Evolutionary conservation across 352 stramenopile species (phyloP).

Genomic region (Pythium folliculosum): DNA sequence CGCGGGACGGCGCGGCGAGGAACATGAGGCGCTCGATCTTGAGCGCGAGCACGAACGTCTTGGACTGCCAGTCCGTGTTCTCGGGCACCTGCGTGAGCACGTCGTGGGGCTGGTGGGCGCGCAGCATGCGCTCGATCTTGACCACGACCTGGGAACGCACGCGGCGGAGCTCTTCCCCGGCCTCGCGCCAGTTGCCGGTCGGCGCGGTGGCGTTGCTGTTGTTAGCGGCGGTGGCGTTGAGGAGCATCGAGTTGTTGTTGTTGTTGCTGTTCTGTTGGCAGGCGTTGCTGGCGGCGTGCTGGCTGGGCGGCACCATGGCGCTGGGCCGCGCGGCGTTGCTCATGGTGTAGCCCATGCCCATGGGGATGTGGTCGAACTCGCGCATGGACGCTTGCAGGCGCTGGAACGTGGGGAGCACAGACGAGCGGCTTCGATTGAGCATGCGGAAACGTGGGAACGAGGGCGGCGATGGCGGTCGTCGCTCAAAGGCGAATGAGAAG

Average conservation of each 20-base stretch:
- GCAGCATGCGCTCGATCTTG: slow-evolving; percentile 59
- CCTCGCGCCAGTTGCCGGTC: slow-evolving; percentile 39
- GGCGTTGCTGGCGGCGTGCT: slow-evolving; percentile 3
- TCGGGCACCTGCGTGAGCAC: slow-evolving; percentile 61
- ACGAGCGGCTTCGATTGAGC: slow-evolving; percentile 43
- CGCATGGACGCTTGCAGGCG: slow-evolving; percentile 51
- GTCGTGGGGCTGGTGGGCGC: slow-evolving; percentile 53
- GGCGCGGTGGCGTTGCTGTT: slow-evolving; percentile 10
- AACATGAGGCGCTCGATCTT: slow-evolving; percentile 75
- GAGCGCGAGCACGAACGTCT: slow-evolving; percentile 56
- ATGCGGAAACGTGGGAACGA: slow-evolving; percentile 29
- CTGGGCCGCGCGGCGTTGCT: slow-evolving; percentile 9
- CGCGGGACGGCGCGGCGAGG: slow-evolving; percentile 46
- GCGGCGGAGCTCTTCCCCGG: slow-evolving; percentile 45
- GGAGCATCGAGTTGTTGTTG: slow-evolving; percentile 7
- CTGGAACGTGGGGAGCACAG: slow-evolving; percentile 47
- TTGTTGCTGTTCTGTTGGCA: slow-evolving; percentile 16
- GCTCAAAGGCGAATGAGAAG: neutral
- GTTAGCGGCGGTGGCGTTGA: neutral
- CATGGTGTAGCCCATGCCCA: slow-evolving; percentile 17
- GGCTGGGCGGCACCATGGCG: slow-evolving; percentile 14
- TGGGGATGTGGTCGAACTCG: slow-evolving; percentile 39
- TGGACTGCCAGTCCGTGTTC: slow-evolving; percentile 63
- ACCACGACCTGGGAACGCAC: slow-evolving; percentile 48
- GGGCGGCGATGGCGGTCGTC: neutral